Percentiles rank a stretch among this genome's conserved stretches.
phyloP scores from a whole-genome alignment of 2,329 filamentous ascomycete species.

The Beauveria caledonica region DNA sequence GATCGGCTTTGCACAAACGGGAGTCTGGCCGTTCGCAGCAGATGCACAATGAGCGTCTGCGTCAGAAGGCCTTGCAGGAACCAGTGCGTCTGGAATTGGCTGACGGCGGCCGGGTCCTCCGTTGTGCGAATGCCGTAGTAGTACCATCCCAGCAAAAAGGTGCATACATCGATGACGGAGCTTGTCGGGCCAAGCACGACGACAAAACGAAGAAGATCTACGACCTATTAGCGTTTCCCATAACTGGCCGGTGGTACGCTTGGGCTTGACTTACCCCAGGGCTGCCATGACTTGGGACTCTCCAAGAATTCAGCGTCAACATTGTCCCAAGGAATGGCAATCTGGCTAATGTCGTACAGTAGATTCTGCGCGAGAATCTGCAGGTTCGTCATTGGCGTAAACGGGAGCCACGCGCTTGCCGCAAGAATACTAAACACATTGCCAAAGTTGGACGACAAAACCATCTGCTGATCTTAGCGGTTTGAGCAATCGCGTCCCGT shows the following conservation, averaged over 20 bases:
- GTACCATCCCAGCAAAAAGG: conserved; percentile 18
- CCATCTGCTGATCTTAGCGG: conserved; percentile 16
- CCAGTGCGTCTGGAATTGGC: conserved; percentile 20
- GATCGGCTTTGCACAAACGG: conserved; percentile 20
- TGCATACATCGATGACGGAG: conserved; percentile 21
- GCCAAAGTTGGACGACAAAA: conserved; percentile 23
- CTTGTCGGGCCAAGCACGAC: conserved; percentile 21
- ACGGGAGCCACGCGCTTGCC: conserved; percentile 22
- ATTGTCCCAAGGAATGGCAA: conserved; percentile 23
- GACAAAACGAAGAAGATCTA: conserved; percentile 22
- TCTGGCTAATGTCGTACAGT: conserved; percentile 23
- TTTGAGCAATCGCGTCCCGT: neutral
- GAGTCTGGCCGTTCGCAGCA: conserved; percentile 20
- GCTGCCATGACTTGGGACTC: conserved; percentile 20
- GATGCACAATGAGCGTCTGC: conserved; percentile 22
- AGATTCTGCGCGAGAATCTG: conserved; percentile 22
- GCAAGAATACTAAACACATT: conserved; percentile 23
- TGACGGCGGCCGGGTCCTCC: conserved; percentile 12
- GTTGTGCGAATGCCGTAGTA: conserved; percentile 18
- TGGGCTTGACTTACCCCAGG: conserved; percentile 9
- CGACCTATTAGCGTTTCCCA: neutral
- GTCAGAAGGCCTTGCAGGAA: conserved; percentile 22
- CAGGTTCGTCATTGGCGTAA: conserved; percentile 20
- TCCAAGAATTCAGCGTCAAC: conserved; percentile 21
- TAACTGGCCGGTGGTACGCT: no score